Evolutionary conservation across 2,329 filamentous ascomycete species (phyloP).

Genomic region (Trichoderma asperellum): DNA sequence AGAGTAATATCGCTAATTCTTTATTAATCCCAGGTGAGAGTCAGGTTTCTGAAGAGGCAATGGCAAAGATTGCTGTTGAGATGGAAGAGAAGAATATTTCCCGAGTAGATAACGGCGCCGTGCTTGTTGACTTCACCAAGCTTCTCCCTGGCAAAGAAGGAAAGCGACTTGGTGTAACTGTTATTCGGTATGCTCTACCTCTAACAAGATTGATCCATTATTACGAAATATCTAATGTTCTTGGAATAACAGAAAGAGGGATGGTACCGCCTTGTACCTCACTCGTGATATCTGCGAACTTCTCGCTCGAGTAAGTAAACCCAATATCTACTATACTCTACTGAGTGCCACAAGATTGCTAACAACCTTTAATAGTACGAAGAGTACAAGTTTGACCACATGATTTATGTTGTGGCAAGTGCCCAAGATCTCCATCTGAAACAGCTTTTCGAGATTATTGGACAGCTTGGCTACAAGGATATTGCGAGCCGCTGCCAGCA

Average conservation of each 20-base stretch:
- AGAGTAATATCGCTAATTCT: slow-evolving; percentile 2
- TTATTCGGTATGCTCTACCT: slow-evolving; percentile 55
- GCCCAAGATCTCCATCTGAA: slow-evolving; percentile 74
- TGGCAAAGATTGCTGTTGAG: slow-evolving; percentile 64
- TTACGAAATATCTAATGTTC: background rate
- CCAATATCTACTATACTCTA: background rate
- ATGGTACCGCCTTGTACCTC: slow-evolving; percentile 76
- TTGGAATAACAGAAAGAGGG: slow-evolving; percentile 56
- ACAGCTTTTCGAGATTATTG: slow-evolving; percentile 76
- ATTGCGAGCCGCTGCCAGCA: slow-evolving; percentile 70
- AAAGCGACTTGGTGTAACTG: slow-evolving; percentile 70
- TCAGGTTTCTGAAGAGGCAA: slow-evolving; percentile 68
- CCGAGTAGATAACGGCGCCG: slow-evolving; percentile 71
- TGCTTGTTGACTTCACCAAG: slow-evolving; percentile 73
- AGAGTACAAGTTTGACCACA: slow-evolving; percentile 71
- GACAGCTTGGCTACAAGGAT: slow-evolving; percentile 70
- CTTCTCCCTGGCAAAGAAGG: slow-evolving; percentile 67
- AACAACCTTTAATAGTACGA: slow-evolving; percentile 43
- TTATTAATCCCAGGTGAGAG: slow-evolving; percentile 65
- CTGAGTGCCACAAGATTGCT: background rate
- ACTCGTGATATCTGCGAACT: slow-evolving; percentile 79
- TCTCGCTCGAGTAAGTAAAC: slow-evolving; percentile 55
- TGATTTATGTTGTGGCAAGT: slow-evolving; percentile 78
- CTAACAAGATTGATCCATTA: background rate
- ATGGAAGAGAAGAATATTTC: slow-evolving; percentile 68